Evolutionary conservation across 2,329 filamentous ascomycete genomes (phyloP).

Genomic region (Colletotrichum cereale): DNA sequence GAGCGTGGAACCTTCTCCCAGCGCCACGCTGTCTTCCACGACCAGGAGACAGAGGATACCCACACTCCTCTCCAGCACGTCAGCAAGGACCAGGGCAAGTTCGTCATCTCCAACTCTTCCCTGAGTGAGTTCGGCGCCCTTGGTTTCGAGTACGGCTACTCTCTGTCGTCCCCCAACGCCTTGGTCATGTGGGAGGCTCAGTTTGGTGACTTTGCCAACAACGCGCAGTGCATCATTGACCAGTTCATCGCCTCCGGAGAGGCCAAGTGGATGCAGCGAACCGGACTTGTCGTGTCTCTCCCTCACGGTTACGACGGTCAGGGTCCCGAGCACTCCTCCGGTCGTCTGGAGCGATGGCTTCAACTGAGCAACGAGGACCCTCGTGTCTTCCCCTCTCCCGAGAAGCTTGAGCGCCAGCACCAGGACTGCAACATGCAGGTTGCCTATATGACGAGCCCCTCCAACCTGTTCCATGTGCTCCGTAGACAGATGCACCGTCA

Average conservation of each 20-base stretch:
- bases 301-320: constrained; percentile 99
- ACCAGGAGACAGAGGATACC: constrained; percentile 93
- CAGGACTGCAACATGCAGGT: constrained; percentile 99
- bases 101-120: constrained; percentile 97
- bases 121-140: constrained; percentile 78
- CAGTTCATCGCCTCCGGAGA: constrained; percentile 99
- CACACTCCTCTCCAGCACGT: constrained; percentile 94
- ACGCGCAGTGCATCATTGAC: constrained; percentile 98
- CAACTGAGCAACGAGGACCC: constrained; percentile 98
- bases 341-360: constrained; percentile 95
- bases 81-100: constrained; percentile 91
- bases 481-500: constrained; percentile 98
- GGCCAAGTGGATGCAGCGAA: constrained; percentile 98
- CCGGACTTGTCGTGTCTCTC: constrained; percentile 93
- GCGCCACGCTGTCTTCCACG: constrained; percentile 95
- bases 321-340: constrained; percentile 97
- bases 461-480: constrained; percentile 96
- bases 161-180: constrained; percentile 93
- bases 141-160: constrained; percentile 99
- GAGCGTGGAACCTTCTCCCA: constrained; percentile 99
- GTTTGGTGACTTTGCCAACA: constrained; percentile 99
- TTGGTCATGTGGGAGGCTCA: constrained; percentile 99
- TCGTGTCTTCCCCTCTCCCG: constrained; percentile 86
- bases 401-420: constrained; percentile 96
- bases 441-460: constrained; percentile 94